Conservation (phyloP, 1,284 basidiomycete genomes). For the Microbotryum silenes-acaulis region DNA sequence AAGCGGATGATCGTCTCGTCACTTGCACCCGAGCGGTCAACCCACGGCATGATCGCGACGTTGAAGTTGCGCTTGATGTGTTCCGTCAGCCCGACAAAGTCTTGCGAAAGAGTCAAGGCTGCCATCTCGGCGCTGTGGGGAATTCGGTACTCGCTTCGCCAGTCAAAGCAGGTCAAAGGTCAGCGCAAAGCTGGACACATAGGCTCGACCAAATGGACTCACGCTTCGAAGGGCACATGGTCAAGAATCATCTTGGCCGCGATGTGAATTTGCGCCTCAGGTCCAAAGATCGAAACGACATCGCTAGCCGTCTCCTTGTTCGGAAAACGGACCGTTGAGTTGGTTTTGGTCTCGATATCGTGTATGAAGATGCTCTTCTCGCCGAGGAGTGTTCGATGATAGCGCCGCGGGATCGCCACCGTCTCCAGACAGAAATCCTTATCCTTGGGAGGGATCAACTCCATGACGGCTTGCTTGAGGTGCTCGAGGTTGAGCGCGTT, state of each 20-base stretch:
- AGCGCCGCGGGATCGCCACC: conserved; percentile 82
- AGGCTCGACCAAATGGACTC: neutral
- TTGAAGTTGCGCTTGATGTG: conserved; percentile 88
- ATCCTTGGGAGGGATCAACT: conserved; percentile 94
- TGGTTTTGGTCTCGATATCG: conserved; percentile 94
- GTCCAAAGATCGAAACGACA: conserved; percentile 85
- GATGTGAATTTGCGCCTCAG: conserved; percentile 93
- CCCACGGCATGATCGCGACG: conserved; percentile 58
- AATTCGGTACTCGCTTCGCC: conserved; percentile 64
- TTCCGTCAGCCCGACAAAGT: conserved; percentile 75
- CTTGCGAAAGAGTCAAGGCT: conserved; percentile 67
- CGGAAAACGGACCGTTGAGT: conserved; percentile 87
- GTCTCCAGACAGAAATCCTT: conserved; percentile 94
- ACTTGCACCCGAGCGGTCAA: conserved; percentile 43
- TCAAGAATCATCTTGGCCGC: conserved; percentile 88
- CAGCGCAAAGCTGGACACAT: neutral
- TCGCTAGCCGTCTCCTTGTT: conserved; percentile 91
- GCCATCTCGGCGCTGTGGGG: conserved; percentile 56
- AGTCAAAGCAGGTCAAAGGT: neutral
- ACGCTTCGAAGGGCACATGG: conserved; percentile 86
- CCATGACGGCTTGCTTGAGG: conserved; percentile 93
- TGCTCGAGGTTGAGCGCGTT: conserved; percentile 93
- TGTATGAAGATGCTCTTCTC: conserved; percentile 96
- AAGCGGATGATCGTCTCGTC: conserved; percentile 88
- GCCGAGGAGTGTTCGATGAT: conserved; percentile 88